Evolutionary conservation across 73 alveolate species (phyloP), one percentile per base, ranked within the genome.

Genomic region (Paraurostyla sp.): DNA sequence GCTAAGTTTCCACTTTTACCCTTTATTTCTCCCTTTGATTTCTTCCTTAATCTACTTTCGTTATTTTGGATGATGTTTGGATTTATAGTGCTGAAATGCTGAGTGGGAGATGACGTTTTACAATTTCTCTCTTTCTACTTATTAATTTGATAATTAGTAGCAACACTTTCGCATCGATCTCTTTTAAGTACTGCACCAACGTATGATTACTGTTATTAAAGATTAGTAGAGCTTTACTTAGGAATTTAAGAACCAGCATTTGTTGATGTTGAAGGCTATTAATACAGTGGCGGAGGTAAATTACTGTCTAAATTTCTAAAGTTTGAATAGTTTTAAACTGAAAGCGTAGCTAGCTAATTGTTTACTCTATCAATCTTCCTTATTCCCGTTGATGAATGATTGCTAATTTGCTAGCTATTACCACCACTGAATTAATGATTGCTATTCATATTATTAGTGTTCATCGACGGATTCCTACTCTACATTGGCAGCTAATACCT

Each of bases 1-100:
- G 83, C 91, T n/a, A 81, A 81, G n/a, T 42, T 23, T 23, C 33
- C 82, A 41, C 69, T 57, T 20, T 81, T 81, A 46, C 13, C 57
- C 36, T 48, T 73, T 4, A 41, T 36, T 7, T 43, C 9, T 16
- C 30, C 86, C 86, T 73, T 48, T 13, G 86, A 73, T 38, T 43
- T 73, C 29, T 73, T 73, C 49, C 86, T 40, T 27, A 73, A 3
- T 18, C 86, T 43, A 36, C 86, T 73, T 73, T 73, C 86, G 23
- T 73, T 43, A 11, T 33, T n/a, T n/a, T n/a, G n/a, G n/a, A n/a
- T n/a, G n/a, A n/a, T n/a, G n/a, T n/a, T n/a, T n/a, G n/a, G n/a
- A n/a, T n/a, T n/a, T n/a, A n/a, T 50, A 48, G 22, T 23, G 7
- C 33, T 3, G 7, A 23, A 20, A 73, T 22, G 48, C 7, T 45